phyloP scores from a whole-genome alignment of 2,329 filamentous ascomycete species.

The Cladophialophora carrionii region DNA sequence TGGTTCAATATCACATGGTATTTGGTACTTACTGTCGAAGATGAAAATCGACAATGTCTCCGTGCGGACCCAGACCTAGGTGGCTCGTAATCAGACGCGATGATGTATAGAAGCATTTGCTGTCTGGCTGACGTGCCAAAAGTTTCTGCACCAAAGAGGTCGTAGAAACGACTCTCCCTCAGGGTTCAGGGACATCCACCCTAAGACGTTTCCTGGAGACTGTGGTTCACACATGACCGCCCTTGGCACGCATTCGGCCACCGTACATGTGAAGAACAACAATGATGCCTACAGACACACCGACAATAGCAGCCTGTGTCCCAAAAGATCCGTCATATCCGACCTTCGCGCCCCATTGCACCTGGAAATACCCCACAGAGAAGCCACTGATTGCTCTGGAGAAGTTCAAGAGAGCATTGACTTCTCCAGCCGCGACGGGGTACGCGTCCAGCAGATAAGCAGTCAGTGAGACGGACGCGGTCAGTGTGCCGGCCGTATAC shows the following conservation, averaged over 20 bases:
- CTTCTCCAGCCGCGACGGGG: conserved; percentile 58
- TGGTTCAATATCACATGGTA: no score
- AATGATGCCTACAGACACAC: conserved; percentile 45
- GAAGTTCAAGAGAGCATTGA: conserved; percentile 57
- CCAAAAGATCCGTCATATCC: conserved; percentile 53
- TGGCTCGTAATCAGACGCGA: background rate
- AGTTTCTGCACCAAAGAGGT: background rate
- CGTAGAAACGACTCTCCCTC: background rate
- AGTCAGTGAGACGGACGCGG: conserved; percentile 50
- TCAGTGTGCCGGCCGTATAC: conserved; percentile 45
- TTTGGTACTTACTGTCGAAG: no score
- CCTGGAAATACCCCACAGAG: conserved; percentile 52
- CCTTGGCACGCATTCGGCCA: background rate
- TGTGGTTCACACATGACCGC: background rate
- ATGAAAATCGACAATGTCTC: no score
- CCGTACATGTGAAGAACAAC: conserved; percentile 47
- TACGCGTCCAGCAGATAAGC: conserved; percentile 60
- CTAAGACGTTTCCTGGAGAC: background rate
- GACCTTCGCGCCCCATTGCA: conserved; percentile 52
- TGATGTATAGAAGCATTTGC: background rate
- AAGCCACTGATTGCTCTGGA: conserved; percentile 56
- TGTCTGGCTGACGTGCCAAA: no score
- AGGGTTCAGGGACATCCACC: background rate
- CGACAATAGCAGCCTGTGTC: conserved; percentile 50
- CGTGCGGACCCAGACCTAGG: background rate